Evolutionary conservation across 1,284 basidiomycete genomes (phyloP).

Genomic region (Sanguinoderma infundibulare): DNA sequence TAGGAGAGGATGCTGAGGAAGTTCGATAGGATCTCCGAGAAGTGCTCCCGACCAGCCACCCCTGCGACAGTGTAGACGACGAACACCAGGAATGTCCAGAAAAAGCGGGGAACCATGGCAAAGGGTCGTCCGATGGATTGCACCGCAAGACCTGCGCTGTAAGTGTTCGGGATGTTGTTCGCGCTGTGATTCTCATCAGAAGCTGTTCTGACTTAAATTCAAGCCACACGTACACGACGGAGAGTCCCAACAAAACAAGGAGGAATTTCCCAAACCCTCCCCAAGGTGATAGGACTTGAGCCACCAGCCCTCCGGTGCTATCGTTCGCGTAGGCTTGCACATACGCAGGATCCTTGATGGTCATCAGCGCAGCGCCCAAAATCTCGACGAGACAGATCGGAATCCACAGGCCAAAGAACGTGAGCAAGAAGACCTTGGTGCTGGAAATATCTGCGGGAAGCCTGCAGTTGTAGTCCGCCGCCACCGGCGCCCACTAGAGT

Average conservation of each 20-base stretch:
- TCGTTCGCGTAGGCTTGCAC: constrained; percentile 49
- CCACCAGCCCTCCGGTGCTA: constrained; percentile 53
- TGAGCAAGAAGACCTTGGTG: constrained; percentile 55
- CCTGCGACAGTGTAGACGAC: constrained; percentile 61
- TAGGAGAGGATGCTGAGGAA: constrained; percentile 64
- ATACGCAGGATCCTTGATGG: constrained; percentile 57
- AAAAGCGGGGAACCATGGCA: constrained; percentile 59
- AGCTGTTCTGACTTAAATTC: neutral
- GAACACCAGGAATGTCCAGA: constrained; percentile 62
- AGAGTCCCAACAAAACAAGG: constrained; percentile 60
- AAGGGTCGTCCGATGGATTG: constrained; percentile 60
- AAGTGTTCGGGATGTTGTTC: constrained; percentile 65
- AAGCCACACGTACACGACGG: constrained; percentile 44
- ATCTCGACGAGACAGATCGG: constrained; percentile 59
- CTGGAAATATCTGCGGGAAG: constrained; percentile 50
- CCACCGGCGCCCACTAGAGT: constrained; percentile 48
- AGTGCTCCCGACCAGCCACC: constrained; percentile 65
- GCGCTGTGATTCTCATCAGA: constrained; percentile 38
- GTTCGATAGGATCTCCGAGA: constrained; percentile 59
- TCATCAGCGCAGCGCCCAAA: constrained; percentile 60
- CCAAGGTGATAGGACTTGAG: constrained; percentile 49
- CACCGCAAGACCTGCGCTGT: constrained; percentile 59
- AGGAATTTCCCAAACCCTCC: constrained; percentile 62
- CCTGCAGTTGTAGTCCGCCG: constrained; percentile 61
- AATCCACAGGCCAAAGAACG: constrained; percentile 62